Base-by-base conservation (phyloP, 768 basidiomycete species). In the Boletellus emodensis region DNA sequence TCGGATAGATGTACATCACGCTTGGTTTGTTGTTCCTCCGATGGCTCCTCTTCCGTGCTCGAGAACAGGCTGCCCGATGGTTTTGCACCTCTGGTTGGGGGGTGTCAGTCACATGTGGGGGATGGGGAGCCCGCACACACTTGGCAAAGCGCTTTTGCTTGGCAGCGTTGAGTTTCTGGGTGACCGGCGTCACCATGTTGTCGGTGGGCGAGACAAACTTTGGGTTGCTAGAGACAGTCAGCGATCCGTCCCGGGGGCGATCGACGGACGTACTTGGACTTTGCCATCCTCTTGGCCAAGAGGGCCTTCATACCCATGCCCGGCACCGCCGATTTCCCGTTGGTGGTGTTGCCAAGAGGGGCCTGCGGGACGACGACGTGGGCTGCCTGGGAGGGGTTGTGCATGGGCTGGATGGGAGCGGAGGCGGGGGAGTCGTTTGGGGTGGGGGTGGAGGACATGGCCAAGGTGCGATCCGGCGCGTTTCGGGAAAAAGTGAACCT, bases 121-220 rank as follows among this genome's bases (percentile, higher is more conserved):
- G 44, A 43, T 44, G 22, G 18, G 49, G 13, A 22, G 33, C 48
- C 3, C 35, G 39, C 30, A 74, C 85, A 34, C 56, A 95, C 95
- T 92, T 96, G 51, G 69, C 74, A 65, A 96, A 98, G 62, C 91
- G 92, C 71, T 92, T 91, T 78, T 95, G 94, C 79, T 83, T 94
- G 3, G 87, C 87, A 15, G 88, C 89, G 44, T 77, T 87, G 46
- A 98, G 79, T 70, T 97, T 98, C 71, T 94, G 87, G 6, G 94
- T 90, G 66, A 83, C 84, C 3, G 95, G 95, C 3, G 93, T 95
- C 78, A 97, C 83, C 70, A 98, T 77, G 65, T 88, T 90, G 69
- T 99, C 95, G 9, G 95, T 96, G 3, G 95, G 95, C 15, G 95
- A 97, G 61, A 94, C 75, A 63, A 82, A 92, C 32, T 82, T 82